These are phyloP conservation scores for Aureobasidium vineae DNA, from an alignment of 2,329 filamentous ascomycete species.

Conservation along the genomic window DNA sequence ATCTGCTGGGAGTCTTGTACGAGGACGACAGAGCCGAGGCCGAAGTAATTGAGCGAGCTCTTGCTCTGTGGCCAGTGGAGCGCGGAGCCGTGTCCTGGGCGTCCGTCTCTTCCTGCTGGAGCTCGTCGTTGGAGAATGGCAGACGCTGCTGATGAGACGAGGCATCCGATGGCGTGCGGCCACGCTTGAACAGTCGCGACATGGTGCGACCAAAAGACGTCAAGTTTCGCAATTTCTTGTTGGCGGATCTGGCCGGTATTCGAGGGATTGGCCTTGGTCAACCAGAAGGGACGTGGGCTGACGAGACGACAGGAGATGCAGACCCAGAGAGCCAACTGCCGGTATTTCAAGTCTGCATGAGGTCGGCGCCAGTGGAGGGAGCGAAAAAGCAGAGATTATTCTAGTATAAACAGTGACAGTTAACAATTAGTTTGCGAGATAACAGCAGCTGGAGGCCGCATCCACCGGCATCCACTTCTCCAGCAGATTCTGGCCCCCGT, in stretches of 20 bases:
- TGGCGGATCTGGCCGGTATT: not conserved
- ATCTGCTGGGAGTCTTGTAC: conserved; percentile 38
- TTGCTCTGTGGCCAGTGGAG: conserved; percentile 23
- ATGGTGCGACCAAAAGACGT: conserved; percentile 22
- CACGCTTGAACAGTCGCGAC: conserved; percentile 27
- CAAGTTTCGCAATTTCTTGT: not conserved
- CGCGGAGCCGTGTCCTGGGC: conserved; percentile 21
- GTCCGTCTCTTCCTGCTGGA: conserved; percentile 24
- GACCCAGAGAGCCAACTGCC: not conserved
- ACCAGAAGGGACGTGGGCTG: conserved; percentile 4
- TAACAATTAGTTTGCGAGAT: conserved; percentile 24
- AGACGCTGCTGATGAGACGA: conserved; percentile 30
- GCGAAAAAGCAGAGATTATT: conserved; percentile 8
- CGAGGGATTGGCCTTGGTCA: not conserved
- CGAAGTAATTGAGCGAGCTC: conserved; percentile 29
- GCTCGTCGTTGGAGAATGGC: conserved; percentile 30
- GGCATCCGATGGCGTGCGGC: conserved; percentile 27
- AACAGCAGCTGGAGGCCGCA: conserved; percentile 19
- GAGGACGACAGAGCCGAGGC: conserved; percentile 34
- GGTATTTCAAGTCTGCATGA: conserved; percentile 13
- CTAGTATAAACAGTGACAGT: conserved; percentile 13
- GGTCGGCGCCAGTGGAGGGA: not conserved
- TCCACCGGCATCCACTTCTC: conserved; percentile 5
- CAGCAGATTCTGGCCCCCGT: conserved; percentile 17
- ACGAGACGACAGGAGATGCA: not conserved